Conservation (phyloP, 805 yeast genomes). For the Yamadazyma nakazawae region DNA sequence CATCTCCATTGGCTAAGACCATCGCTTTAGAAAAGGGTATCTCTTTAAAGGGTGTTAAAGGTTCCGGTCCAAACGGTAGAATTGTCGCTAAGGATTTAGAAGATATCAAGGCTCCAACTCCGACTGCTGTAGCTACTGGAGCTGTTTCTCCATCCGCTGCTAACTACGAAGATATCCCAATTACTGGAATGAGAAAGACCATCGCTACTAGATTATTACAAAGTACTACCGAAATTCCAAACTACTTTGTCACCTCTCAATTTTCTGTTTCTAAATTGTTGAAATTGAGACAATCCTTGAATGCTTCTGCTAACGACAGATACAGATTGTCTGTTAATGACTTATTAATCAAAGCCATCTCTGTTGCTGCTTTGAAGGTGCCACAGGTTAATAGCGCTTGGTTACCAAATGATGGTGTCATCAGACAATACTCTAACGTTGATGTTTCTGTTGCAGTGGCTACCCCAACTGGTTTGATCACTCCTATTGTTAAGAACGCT, state of each 20-base stretch:
- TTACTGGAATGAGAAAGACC: constrained; percentile 89
- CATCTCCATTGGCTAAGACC: constrained; percentile 93
- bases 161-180: constrained; percentile 78
- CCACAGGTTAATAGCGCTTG: constrained; percentile 95
- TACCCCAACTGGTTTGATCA: constrained; percentile 94
- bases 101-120: constrained; percentile 47
- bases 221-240: constrained; percentile 85
- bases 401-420: constrained; percentile 83
- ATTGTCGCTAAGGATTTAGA: constrained; percentile 90
- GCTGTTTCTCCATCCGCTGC: constrained; percentile 45
- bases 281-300: constrained; percentile 87
- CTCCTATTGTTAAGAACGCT: constrained; percentile 91
- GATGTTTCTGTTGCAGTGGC: constrained; percentile 99
- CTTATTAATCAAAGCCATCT: constrained; percentile 89
- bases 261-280: constrained; percentile 85
- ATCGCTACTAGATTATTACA: constrained; percentile 85
- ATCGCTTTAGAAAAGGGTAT: constrained; percentile 91
- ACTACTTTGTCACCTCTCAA: constrained; percentile 85
- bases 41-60: constrained; percentile 77
- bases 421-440: constrained; percentile 86
- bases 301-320: constrained; percentile 78
- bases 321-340: constrained; percentile 93
- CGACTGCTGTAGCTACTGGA: constrained; percentile 37
- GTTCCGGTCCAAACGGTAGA: constrained; percentile 95
- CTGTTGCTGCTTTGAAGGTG: constrained; percentile 83